phyloP scores from a whole-genome alignment of 176 grass and related monocot genomes.

The Sorghum bicolor region Sorghum_bicolor_NCBIv3 NC_012871.2:68293001-68293500 shows the following conservation, averaged over 20 bases:
- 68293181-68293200: conserved; percentile 83
- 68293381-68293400: conserved; percentile 5
- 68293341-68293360: neutral
- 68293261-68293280: neutral
- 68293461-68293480: neutral
- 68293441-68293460: neutral
- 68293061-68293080: conserved; percentile 19
- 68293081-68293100: conserved; percentile 1
- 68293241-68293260: neutral
- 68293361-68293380: neutral
- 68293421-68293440: neutral
- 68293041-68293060: conserved; percentile 26
- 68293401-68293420: neutral
- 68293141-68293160: conserved; percentile 88
- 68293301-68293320: conserved; percentile 1
- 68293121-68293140: conserved; percentile 39
- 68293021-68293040: conserved; percentile 78
- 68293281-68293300: neutral
- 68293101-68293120: conserved; percentile 11
- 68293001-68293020: conserved; percentile 89
- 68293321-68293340: neutral
- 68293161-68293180: conserved; percentile 79
- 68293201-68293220: conserved; percentile 24
- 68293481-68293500: neutral
- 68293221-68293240: conserved; percentile 1